Evolutionary conservation across 169 alveolate species (phyloP), one percentile per base, ranked within the genome.

Genomic region (Theileria equi): DNA sequence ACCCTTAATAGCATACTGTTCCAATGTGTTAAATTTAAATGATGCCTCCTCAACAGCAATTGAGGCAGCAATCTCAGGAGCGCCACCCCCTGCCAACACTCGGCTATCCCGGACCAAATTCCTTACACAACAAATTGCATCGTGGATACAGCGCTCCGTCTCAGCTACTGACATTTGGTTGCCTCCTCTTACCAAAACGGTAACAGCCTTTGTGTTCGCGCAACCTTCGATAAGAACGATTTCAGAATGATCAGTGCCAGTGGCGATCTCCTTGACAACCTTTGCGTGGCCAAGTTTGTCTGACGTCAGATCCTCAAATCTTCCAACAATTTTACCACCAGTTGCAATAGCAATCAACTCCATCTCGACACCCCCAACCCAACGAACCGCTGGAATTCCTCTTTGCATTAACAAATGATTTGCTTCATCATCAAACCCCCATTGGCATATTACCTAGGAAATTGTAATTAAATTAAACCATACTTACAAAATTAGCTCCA

Each of bases 371-470:
- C 99, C 99, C 7, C 99, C 99, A 13, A 98, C 99, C 99, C 99
- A 98, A 77, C 99, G 90, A 19, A 97, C 97, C 13, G 99, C 97
- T 17, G 99, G 98, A 1, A 94, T 82, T 25, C 88, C 84, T 91
- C 90, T 90, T 80, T 71, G 88, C 58, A 88, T 66, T 38, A 95
- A 86, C 55, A 94, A 58, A 66, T 95, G 96, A 81, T 95, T 95
- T 5, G 98, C 98, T 86, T 98, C 99, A 81, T 97, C 99, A 84
- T 97, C 99, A 69, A 98, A 98, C 29, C 99, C 99, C 99, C 99
- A 98, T 82, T 97, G 98, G 70, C 99, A 98, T 34, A 98, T 93
- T 16, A 94, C 98, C 90, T 77, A 57, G 3, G 8, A 25, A 25
- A 19, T 36, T 5, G 16, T 8, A 23, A 29, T 29, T 7, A 6